Percentiles rank a stretch among this genome's conserved stretches.
These are phyloP conservation scores for Ceratobasidium papillatum DNA, from an alignment of 1,284 basidiomycete genomes.

Conservation along the genomic window DNA sequence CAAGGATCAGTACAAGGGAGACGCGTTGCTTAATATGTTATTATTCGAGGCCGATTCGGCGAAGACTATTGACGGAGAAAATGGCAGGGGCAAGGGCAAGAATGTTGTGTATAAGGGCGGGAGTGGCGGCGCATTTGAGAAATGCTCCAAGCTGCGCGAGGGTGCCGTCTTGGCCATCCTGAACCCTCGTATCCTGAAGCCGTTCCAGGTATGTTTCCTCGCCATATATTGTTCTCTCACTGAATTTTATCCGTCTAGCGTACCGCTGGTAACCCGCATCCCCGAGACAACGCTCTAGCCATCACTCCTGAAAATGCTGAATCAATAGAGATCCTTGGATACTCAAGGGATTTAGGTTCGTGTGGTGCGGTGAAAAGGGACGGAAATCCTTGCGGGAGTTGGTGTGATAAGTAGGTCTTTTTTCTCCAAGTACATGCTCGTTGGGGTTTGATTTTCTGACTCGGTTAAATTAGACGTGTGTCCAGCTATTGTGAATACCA, in stretches of 20 bases:
- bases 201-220: slow-evolving; percentile 69
- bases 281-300: slow-evolving; percentile 81
- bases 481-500: slow-evolving; percentile 88
- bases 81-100: slow-evolving; percentile 54
- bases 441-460: not conserved
- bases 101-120: slow-evolving; percentile 79
- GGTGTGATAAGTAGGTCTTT: slow-evolving; percentile 83
- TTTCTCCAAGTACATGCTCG: not conserved
- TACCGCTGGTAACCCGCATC: slow-evolving; percentile 67
- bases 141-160: slow-evolving; percentile 78
- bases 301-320: slow-evolving; percentile 84
- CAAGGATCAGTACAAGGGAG: slow-evolving; percentile 59
- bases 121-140: slow-evolving; percentile 91
- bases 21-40: slow-evolving; percentile 82
- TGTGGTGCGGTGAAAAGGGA: slow-evolving; percentile 82
- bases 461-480: slow-evolving; percentile 53
- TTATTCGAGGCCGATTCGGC: slow-evolving; percentile 86
- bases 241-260: slow-evolving; percentile 5
- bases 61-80: slow-evolving; percentile 58
- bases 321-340: slow-evolving; percentile 85
- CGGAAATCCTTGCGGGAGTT: slow-evolving; percentile 81
- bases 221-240: not conserved
- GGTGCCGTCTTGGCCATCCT: slow-evolving; percentile 91
- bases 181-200: slow-evolving; percentile 87
- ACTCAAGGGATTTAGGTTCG: slow-evolving; percentile 84